Percentiles rank a stretch among this genome's conserved stretches.
These are phyloP conservation scores for Phytophthora cactorum DNA, from an alignment of 352 stramenopile genomes.

Conservation along the genomic window DNA sequence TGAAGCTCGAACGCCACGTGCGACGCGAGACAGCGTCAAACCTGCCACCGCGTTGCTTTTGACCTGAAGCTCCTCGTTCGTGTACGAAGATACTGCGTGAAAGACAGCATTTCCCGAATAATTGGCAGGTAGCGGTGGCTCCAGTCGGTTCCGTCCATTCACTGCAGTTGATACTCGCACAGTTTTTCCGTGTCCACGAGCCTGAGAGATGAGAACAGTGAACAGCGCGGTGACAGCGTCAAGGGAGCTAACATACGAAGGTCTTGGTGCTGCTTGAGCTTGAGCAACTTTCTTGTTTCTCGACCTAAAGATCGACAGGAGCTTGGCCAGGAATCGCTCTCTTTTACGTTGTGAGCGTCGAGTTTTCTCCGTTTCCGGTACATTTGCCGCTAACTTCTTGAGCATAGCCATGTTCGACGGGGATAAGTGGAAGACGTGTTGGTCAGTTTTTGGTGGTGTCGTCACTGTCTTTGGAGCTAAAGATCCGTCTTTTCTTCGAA, in stretches of 20 bases:
- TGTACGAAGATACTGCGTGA: slow-evolving; percentile 50
- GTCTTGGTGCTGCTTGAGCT: neutral
- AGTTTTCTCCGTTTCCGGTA: neutral
- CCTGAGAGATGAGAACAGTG: slow-evolving; percentile 51
- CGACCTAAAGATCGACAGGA: slow-evolving; percentile 14
- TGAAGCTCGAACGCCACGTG: slow-evolving; percentile 43
- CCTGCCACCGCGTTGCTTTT: slow-evolving; percentile 3
- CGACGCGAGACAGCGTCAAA: slow-evolving; percentile 27
- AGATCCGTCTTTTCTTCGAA: slow-evolving; percentile 28
- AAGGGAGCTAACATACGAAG: slow-evolving; percentile 53
- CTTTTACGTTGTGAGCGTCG: slow-evolving; percentile 3
- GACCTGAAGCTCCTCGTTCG: slow-evolving; percentile 28
- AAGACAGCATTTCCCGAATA: slow-evolving; percentile 62
- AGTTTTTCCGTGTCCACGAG: slow-evolving; percentile 46
- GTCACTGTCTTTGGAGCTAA: slow-evolving; percentile 19
- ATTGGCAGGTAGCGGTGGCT: slow-evolving; percentile 47
- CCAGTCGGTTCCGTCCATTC: slow-evolving; percentile 50
- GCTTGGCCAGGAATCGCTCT: slow-evolving; percentile 2
- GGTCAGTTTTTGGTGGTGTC: slow-evolving; percentile 31
- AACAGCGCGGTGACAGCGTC: slow-evolving; percentile 63
- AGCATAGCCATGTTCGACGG: slow-evolving; percentile 38
- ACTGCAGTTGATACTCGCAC: slow-evolving; percentile 54
- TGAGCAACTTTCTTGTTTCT: slow-evolving; percentile 23
- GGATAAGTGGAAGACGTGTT: slow-evolving; percentile 55
- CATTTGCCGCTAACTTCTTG: slow-evolving; percentile 11